Conservation (phyloP, 805 yeast species). For the Cyberlindnera meyerae region DNA sequence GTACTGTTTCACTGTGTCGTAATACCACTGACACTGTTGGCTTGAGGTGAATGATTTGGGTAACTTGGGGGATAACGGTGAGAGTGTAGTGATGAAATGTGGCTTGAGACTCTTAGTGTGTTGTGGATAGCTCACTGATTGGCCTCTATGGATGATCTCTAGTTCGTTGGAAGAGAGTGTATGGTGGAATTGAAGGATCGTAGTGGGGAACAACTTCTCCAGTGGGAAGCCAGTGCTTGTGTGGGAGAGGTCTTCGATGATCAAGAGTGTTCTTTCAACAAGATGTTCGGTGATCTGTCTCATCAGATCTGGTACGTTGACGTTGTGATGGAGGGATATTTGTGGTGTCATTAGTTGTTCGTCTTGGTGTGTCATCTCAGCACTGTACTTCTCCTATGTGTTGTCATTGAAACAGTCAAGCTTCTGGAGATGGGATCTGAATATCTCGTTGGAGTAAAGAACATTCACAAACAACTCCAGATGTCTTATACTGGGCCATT, state of each 20-base stretch:
- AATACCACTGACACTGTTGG: constrained; percentile 6
- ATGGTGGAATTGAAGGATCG: neutral
- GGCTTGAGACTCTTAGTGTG: too few relatives aligned
- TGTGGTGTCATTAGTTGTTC: constrained; percentile 1
- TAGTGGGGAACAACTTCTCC: neutral
- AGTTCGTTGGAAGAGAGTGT: neutral
- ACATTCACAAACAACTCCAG: constrained; percentile 2
- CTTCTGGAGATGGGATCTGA: neutral
- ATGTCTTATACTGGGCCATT: constrained; percentile 2
- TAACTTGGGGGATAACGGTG: too few relatives aligned
- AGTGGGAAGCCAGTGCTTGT: neutral
- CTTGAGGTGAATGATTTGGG: constrained; percentile 1
- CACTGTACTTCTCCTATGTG: too few relatives aligned
- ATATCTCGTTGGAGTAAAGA: neutral
- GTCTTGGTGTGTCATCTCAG: too few relatives aligned
- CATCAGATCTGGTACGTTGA: constrained; percentile 6
- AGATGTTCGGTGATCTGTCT: constrained; percentile 2
- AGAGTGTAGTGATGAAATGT: neutral
- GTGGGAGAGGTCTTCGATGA: neutral
- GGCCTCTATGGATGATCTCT: constrained; percentile 1
- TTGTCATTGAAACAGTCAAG: neutral
- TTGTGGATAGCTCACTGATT: constrained; percentile 3
- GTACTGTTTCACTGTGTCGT: constrained; percentile 4
- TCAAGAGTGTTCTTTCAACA: constrained; percentile 4
- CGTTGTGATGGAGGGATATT: constrained; percentile 1